These are phyloP conservation scores for Staphylotrichum tortipilum DNA, from an alignment of 495 filamentous ascomycete genomes.

Conservation along the genomic window DNA sequence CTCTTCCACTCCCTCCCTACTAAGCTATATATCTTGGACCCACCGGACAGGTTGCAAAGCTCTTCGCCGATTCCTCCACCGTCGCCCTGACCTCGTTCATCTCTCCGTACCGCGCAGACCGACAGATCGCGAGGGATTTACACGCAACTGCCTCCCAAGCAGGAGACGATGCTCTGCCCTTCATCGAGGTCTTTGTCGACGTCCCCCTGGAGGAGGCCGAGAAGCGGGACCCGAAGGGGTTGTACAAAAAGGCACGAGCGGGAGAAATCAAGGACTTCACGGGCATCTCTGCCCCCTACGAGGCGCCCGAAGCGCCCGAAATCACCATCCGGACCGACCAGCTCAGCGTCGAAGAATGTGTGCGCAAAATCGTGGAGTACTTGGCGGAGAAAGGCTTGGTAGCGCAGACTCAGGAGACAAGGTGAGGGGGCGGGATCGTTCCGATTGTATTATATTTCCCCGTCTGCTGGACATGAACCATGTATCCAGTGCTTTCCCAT, in stretches of 20 bases:
- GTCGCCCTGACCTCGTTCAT: constrained; percentile 95
- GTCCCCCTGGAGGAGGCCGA: constrained; percentile 85
- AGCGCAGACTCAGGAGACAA: constrained; percentile 25
- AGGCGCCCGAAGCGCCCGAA: constrained; percentile 79
- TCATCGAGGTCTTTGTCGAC: constrained; percentile 90
- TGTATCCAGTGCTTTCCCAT: background rate
- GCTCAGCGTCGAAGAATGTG: constrained; percentile 74
- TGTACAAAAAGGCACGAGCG: constrained; percentile 92
- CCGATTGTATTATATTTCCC: background rate
- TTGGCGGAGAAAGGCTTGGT: constrained; percentile 49
- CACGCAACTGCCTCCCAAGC: constrained; percentile 50
- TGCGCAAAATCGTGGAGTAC: constrained; percentile 72
- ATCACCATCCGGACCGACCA: constrained; percentile 72
- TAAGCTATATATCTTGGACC: background rate
- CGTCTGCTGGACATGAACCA: background rate
- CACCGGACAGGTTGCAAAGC: constrained; percentile 64
- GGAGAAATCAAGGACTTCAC: constrained; percentile 97
- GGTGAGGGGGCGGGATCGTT: constrained; percentile 9
- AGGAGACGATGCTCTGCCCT: constrained; percentile 57
- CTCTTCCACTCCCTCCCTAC: background rate
- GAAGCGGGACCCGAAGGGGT: constrained; percentile 86
- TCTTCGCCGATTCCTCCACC: constrained; percentile 83
- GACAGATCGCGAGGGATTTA: constrained; percentile 68
- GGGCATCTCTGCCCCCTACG: constrained; percentile 87
- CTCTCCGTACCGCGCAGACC: constrained; percentile 82